Evolutionary conservation across 1,284 basidiomycete species (phyloP).

Genomic region (Trametes hirsuta): DNA sequence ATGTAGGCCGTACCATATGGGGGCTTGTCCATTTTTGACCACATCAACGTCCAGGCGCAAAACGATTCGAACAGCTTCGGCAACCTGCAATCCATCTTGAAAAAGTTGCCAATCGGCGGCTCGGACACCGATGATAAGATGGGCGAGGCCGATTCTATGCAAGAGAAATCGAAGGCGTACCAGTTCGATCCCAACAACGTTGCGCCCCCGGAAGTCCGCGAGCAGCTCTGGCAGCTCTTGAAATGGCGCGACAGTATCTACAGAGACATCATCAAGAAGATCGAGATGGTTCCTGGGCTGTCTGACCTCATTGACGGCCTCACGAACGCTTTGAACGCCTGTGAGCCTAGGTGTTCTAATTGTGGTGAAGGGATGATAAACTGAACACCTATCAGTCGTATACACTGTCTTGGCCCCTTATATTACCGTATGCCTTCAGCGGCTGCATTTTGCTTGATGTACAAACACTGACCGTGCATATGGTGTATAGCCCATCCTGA

Average conservation of each 20-base stretch:
- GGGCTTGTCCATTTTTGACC: background rate
- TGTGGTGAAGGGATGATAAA: too few relatives aligned
- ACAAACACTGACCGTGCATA: background rate
- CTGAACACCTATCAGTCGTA: constrained; percentile 46
- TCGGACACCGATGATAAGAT: constrained; percentile 52
- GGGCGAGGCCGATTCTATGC: constrained; percentile 54
- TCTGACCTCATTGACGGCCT: constrained; percentile 71
- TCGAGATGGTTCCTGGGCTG: constrained; percentile 72
- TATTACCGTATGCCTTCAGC: constrained; percentile 44
- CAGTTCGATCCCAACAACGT: constrained; percentile 61
- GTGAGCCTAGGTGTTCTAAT: constrained; percentile 39
- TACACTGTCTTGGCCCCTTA: constrained; percentile 76
- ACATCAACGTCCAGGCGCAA: constrained; percentile 34
- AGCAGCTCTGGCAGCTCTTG: constrained; percentile 67
- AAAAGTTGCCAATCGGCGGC: constrained; percentile 55
- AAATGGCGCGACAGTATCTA: constrained; percentile 73
- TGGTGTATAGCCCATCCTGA: constrained; percentile 54
- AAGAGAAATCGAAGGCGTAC: constrained; percentile 54
- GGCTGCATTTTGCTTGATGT: background rate
- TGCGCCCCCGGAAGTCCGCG: constrained; percentile 73
- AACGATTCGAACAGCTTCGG: constrained; percentile 41
- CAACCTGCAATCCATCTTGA: constrained; percentile 52
- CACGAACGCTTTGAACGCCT: constrained; percentile 65
- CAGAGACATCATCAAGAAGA: constrained; percentile 50
- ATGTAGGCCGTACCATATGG: constrained; percentile 32